These are phyloP conservation scores for Acacia melanoxylon DNA, from an alignment of 306 rosid genomes.

Conservation along the genomic window DNA sequence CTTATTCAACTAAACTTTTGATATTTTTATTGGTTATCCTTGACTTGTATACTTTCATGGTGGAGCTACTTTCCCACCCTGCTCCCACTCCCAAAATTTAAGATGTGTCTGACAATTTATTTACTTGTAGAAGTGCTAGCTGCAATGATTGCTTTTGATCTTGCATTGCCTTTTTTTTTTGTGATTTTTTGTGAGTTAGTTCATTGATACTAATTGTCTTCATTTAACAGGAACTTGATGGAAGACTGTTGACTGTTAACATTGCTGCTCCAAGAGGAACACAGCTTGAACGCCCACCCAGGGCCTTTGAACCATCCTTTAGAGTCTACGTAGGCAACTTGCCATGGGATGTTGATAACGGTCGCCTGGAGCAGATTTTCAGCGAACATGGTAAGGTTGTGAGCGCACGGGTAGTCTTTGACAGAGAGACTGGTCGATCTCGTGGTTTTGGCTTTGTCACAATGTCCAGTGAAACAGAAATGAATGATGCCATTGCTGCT, in stretches of 20 bases:
- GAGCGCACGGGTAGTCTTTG: conserved; percentile 75
- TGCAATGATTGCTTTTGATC: background rate
- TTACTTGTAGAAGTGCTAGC: background rate
- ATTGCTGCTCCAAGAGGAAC: conserved; percentile 92
- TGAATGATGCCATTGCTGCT: conserved; percentile 94
- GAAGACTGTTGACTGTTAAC: conserved; percentile 82
- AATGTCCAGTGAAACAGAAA: conserved; percentile 66
- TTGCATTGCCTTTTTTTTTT: background rate
- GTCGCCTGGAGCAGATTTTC: conserved; percentile 68
- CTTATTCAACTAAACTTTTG: background rate
- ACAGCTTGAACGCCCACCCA: conserved; percentile 66
- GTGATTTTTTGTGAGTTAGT: background rate
- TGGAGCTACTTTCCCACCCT: conserved; percentile 3
- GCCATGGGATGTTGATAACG: conserved; percentile 83
- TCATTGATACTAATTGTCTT: background rate
- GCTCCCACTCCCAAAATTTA: background rate
- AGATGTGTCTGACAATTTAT: conserved; percentile 2
- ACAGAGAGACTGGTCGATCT: conserved; percentile 90
- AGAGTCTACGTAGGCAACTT: conserved; percentile 87
- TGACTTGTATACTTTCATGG: background rate
- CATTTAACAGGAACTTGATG: conserved; percentile 57
- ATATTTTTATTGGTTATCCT: background rate
- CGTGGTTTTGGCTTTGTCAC: conserved; percentile 99
- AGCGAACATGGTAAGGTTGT: conserved; percentile 84
- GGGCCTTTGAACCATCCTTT: conserved; percentile 44